A percentile compares a stretch with the other conserved stretches of the same genome.
phyloP scores from a whole-genome alignment of 192 early-diverging fungal genomes.

The Backusella westeae region DNA sequence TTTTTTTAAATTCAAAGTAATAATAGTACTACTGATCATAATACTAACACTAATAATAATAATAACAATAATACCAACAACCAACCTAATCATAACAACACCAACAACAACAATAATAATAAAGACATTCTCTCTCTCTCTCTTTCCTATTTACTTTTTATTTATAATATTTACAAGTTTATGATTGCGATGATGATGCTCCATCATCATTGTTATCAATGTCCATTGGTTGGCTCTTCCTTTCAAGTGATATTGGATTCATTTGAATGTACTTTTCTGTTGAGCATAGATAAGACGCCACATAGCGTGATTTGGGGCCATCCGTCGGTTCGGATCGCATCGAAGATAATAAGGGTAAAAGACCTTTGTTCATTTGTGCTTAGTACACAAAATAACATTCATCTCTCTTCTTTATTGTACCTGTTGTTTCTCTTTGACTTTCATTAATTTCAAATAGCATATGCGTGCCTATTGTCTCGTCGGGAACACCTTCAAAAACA shows the following conservation, averaged over 20 bases:
- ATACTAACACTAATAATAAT: neutral
- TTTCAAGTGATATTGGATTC: neutral
- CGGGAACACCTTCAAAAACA: conserved; percentile 9
- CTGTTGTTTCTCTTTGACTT: conserved; percentile 4
- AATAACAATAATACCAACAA: neutral
- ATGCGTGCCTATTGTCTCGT: conserved; percentile 12
- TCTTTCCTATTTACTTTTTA: neutral
- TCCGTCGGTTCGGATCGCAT: conserved; percentile 1
- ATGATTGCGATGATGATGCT: neutral
- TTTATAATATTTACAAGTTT: neutral
- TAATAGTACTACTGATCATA: neutral
- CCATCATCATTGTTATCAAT: neutral
- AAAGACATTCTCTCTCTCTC: neutral
- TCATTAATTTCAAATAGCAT: conserved; percentile 11
- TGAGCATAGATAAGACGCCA: neutral
- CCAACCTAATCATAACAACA: neutral
- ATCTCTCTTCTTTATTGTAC: neutral
- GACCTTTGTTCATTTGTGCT: neutral
- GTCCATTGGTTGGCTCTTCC: neutral
- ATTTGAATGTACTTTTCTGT: neutral
- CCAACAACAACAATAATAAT: neutral
- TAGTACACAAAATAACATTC: neutral
- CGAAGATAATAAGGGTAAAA: neutral
- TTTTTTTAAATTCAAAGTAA: neutral
- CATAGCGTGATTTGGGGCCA: neutral